Percentiles rank a stretch among this genome's conserved stretches.
Evolutionary conservation across 441 rosid genomes (phyloP).

Genomic region (Kokia cookei): DNA sequence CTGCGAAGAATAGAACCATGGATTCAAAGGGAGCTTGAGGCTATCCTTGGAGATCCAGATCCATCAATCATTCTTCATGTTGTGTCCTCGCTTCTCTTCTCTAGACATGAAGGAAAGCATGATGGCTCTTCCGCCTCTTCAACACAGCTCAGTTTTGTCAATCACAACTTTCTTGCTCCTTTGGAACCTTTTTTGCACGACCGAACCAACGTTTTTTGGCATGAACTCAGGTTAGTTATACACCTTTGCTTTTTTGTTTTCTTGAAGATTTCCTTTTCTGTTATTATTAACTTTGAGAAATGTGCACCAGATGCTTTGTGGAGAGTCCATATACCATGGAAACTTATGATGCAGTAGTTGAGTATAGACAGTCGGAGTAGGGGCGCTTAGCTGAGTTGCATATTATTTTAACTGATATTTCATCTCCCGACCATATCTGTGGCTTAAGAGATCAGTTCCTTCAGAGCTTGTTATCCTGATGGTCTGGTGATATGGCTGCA

Average conservation of each 20-base stretch:
- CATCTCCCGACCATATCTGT: not conserved
- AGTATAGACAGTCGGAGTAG: slow-evolving; percentile 28
- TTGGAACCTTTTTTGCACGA: slow-evolving; percentile 39
- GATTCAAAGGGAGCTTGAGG: slow-evolving; percentile 68
- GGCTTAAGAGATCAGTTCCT: not conserved
- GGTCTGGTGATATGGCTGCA: no score
- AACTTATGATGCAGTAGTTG: slow-evolving; percentile 57
- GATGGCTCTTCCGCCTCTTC: slow-evolving; percentile 14
- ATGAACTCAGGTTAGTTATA: slow-evolving; percentile 49
- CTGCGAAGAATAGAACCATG: slow-evolving; percentile 53
- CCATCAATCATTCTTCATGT: slow-evolving; percentile 64
- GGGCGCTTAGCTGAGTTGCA: not conserved
- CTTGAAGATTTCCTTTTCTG: not conserved
- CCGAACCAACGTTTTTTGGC: slow-evolving; percentile 53
- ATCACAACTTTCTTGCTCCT: slow-evolving; percentile 27
- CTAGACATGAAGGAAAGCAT: slow-evolving; percentile 32
- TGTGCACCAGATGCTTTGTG: slow-evolving; percentile 49
- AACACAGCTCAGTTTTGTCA: slow-evolving; percentile 14
- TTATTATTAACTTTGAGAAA: not conserved
- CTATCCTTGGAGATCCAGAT: slow-evolving; percentile 62
- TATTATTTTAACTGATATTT: not conserved
- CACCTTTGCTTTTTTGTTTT: not conserved
- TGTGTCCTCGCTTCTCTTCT: slow-evolving; percentile 45
- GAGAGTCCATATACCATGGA: slow-evolving; percentile 53
- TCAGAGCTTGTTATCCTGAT: not conserved